Conservation (phyloP, 2,329 filamentous ascomycete species). For the Teratosphaeria epicoccoides region DNA sequence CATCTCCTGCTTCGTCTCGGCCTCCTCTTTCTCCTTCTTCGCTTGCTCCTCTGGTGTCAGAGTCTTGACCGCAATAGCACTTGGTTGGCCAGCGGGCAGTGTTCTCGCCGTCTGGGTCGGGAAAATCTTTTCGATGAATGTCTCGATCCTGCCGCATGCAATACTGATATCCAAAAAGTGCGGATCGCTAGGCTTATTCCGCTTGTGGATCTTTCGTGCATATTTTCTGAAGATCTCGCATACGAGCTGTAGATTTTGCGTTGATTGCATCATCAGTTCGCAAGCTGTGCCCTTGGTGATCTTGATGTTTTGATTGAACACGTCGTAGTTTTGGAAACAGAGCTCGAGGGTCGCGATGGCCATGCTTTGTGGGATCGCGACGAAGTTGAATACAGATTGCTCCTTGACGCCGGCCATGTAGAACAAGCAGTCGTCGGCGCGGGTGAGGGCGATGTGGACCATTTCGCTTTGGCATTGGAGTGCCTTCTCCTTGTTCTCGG, state of each 20-base stretch:
- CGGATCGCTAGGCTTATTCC: constrained; percentile 88
- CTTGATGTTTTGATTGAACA: constrained; percentile 85
- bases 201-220: constrained; percentile 71
- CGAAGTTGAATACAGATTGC: constrained; percentile 98
- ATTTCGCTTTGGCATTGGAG: constrained; percentile 85
- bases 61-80: constrained; percentile 8
- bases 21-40: constrained; percentile 42
- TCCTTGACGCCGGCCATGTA: constrained; percentile 92
- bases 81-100: constrained; percentile 7
- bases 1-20: constrained; percentile 44
- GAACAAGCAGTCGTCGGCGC: constrained; percentile 89
- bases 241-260: constrained; percentile 73
- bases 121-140: constrained; percentile 91
- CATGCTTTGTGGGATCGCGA: constrained; percentile 93
- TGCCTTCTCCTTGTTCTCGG: constrained; percentile 64
- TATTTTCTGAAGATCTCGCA: constrained; percentile 76
- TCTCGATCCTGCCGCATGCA: constrained; percentile 85
- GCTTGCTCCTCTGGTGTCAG: constrained; percentile 45
- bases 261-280: constrained; percentile 80
- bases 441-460: constrained; percentile 78
- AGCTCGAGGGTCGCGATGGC: constrained; percentile 89
- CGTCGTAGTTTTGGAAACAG: constrained; percentile 79
- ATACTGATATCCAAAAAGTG: constrained; percentile 88
- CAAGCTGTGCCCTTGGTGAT: constrained; percentile 94
- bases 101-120: constrained; percentile 66